phyloP scores from a whole-genome alignment of 1,284 basidiomycete species.

The Laetiporus sulphureus region DNA sequence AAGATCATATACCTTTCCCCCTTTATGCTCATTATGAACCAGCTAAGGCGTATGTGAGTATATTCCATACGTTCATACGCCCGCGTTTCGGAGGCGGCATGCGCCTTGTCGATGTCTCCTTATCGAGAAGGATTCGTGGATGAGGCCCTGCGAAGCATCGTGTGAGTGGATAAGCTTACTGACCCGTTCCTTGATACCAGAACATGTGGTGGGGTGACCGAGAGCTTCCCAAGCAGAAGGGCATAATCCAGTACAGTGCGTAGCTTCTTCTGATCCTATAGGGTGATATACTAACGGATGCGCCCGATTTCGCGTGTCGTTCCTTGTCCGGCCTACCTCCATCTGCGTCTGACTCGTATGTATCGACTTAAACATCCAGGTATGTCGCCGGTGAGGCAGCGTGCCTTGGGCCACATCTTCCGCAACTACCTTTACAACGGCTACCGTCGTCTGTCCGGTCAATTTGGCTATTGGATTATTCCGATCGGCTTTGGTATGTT shows the following conservation, averaged over 20 bases:
- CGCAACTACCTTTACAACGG: constrained; percentile 84
- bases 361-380: constrained; percentile 35
- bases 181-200: no score
- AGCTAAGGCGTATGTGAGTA: constrained; percentile 69
- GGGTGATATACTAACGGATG: no score
- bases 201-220: constrained; percentile 92
- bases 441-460: constrained; percentile 67
- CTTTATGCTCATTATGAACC: no score
- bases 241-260: constrained; percentile 79
- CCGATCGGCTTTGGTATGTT: constrained; percentile 75
- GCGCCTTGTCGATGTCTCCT: no score
- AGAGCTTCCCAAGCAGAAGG: constrained; percentile 65
- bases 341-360: not conserved
- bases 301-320: no score
- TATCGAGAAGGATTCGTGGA: no score
- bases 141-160: no score
- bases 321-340: not conserved
- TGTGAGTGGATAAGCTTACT: no score
- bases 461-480: constrained; percentile 76
- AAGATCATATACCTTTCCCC: not conserved
- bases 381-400: constrained; percentile 77
- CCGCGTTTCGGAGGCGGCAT: no score
- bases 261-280: constrained; percentile 13
- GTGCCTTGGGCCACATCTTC: constrained; percentile 66
- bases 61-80: no score